Evolutionary conservation across 768 basidiomycete species (phyloP), one percentile per base, ranked within the genome.

Genomic region (Mycena chlorophos): DNA sequence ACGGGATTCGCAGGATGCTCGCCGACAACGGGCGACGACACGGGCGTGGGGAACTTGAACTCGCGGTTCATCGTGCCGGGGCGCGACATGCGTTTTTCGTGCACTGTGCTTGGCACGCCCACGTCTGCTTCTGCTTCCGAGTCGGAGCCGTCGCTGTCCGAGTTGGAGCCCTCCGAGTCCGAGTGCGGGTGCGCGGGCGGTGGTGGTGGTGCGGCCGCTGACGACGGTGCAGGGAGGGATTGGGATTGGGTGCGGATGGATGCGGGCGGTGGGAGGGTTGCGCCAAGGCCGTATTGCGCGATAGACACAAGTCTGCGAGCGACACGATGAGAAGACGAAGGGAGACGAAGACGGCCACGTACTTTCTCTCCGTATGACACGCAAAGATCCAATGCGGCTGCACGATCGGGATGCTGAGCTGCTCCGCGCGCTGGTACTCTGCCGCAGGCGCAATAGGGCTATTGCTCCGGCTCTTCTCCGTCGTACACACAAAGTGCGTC

Each of bases 401-500:
- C 2, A 98, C 94, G 49, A 98, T 86, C 0, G 97, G 97, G 55
- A 98, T 92, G 54, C 91, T 94, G 42, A 95, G 78, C 71, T 95
- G 93, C 53, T 95, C 72, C 3, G 96, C 97, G n/a, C 94, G 84
- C 66, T 98, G 94, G 68, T 98, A 98, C 63, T 94, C 91, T 5
- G 90, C 86, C 0, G 88, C 88, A 0, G 93, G 89, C 2, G 84
- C 83, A 16, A 78, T 73, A 12, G 75, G 73, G 1, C 75, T 67
- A 52, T 76, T 80, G 1, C 86, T 84, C 8, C 78, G 75, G 0
- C 78, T 78, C 54, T 86, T 88, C 2, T 94, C 93, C 0, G 90
- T 93, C 17, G 94, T 96, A 68, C 94, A 96, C 38, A 98, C 94
- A 62, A 97, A 99, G 71, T 99, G 96, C 0, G 95, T 98, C 10